Evolutionary conservation across 192 early-diverging fungal genomes (phyloP).

Genomic region (Coemansia sp.): DNA sequence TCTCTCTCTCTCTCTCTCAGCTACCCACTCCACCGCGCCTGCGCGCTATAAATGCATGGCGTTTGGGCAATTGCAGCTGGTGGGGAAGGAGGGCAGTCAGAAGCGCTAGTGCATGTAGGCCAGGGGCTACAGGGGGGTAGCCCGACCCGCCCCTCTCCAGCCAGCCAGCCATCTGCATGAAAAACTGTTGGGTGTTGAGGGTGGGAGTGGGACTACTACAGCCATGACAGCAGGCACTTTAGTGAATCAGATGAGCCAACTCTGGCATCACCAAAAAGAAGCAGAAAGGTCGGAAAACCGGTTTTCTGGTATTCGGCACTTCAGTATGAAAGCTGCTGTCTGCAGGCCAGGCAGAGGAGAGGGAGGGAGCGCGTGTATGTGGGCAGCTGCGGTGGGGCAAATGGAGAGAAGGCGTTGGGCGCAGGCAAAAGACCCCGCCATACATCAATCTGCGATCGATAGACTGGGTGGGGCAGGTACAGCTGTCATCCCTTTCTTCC

Average conservation of each 20-base stretch:
- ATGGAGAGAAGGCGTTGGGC: neutral
- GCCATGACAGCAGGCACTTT: neutral
- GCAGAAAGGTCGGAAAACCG: neutral
- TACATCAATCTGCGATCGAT: slow-evolving; percentile 29
- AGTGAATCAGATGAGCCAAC: slow-evolving; percentile 7
- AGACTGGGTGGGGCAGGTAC: slow-evolving; percentile 13
- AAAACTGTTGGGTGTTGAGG: slow-evolving; percentile 10
- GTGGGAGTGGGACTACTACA: slow-evolving; percentile 1
- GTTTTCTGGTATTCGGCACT: neutral
- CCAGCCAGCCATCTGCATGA: neutral
- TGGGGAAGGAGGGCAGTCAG: slow-evolving; percentile 4
- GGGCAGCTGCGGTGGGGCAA: slow-evolving; percentile 3
- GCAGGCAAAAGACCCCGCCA: neutral
- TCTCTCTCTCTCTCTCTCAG: neutral
- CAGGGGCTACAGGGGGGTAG: neutral
- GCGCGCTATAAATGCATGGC: slow-evolving; percentile 1
- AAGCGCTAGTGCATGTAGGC: slow-evolving; percentile 9
- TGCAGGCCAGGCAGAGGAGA: slow-evolving; percentile 3
- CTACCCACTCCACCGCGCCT: neutral
- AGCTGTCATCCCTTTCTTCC: neutral
- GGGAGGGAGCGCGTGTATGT: neutral
- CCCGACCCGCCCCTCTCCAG: slow-evolving; percentile 2
- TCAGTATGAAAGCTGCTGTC: neutral
- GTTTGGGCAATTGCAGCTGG: slow-evolving; percentile 6
- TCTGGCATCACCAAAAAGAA: slow-evolving; percentile 1